Percentiles rank a stretch among this genome's conserved stretches.
These are phyloP conservation scores for Ilyonectria sp. DNA, from an alignment of 2,329 filamentous ascomycete species.

Conservation along the genomic window DNA sequence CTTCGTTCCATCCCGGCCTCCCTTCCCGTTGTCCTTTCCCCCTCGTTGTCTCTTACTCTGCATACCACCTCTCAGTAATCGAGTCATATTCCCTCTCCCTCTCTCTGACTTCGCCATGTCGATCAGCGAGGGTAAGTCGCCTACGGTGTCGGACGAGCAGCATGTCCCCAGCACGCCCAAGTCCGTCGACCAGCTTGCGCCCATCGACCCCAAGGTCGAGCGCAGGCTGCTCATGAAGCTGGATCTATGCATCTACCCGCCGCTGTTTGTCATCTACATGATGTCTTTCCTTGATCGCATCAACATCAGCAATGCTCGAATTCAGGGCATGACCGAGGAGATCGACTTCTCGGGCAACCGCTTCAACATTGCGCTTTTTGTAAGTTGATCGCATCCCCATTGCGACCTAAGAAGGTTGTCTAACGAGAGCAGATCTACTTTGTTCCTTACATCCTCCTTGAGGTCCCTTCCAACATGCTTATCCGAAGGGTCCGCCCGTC, in stretches of 20 bases:
- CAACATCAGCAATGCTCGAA: slow-evolving; percentile 64
- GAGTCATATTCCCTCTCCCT: neutral
- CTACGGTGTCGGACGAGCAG: slow-evolving; percentile 29
- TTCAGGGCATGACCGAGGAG: slow-evolving; percentile 60
- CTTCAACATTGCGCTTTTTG: slow-evolving; percentile 61
- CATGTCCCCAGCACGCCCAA: slow-evolving; percentile 32
- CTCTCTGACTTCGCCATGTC: slow-evolving; percentile 33
- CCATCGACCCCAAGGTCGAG: slow-evolving; percentile 53
- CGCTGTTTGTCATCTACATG: slow-evolving; percentile 59
- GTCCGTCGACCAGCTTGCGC: slow-evolving; percentile 8
- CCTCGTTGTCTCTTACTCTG: slow-evolving; percentile 13
- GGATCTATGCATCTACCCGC: slow-evolving; percentile 58
- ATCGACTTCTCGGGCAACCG: slow-evolving; percentile 58
- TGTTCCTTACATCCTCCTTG: slow-evolving; percentile 61
- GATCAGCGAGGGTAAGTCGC: slow-evolving; percentile 34
- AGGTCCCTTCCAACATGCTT: slow-evolving; percentile 63
- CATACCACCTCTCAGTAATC: neutral
- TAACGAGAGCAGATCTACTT: slow-evolving; percentile 50
- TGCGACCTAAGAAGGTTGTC: neutral
- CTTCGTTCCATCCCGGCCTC: slow-evolving; percentile 15
- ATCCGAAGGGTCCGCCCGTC: slow-evolving; percentile 60
- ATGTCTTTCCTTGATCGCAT: slow-evolving; percentile 61
- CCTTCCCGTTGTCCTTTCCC: neutral
- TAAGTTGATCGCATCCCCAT: slow-evolving; percentile 32
- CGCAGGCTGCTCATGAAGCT: slow-evolving; percentile 57